Percentiles rank a stretch among this genome's conserved stretches.
Conservation (phyloP, 2,329 filamentous ascomycete species). For the Pseudogymnoascus sp. region DNA sequence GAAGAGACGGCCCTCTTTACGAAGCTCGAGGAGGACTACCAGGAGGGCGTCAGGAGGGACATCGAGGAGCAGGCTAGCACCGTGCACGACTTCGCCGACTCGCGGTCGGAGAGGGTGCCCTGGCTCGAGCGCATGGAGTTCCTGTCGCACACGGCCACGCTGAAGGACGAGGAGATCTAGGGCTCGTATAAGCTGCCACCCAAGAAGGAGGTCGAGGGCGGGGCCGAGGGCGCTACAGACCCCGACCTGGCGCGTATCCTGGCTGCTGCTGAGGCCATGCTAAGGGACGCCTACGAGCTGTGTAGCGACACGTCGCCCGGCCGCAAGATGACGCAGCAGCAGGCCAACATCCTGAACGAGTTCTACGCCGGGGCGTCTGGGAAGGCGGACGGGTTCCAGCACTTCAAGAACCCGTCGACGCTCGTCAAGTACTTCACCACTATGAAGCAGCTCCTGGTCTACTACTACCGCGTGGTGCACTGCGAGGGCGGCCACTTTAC, state of each 20-base stretch:
- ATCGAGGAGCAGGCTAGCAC: conserved; percentile 13
- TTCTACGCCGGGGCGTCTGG: conserved; percentile 12
- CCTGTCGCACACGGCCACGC: neutral
- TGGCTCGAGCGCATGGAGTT: conserved; percentile 15
- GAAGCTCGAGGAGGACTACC: conserved; percentile 13
- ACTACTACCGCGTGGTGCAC: conserved; percentile 14
- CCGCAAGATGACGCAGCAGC: conserved; percentile 16
- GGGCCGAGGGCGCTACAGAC: conserved; percentile 7
- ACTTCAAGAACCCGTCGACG: conserved; percentile 14
- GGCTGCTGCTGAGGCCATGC: conserved; percentile 11
- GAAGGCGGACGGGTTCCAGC: conserved; percentile 11
- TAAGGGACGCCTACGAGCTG: conserved; percentile 15
- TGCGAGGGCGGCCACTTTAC: neutral
- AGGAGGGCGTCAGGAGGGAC: conserved; percentile 9
- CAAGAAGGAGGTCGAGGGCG: conserved; percentile 13
- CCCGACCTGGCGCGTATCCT: conserved; percentile 13
- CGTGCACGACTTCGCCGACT: conserved; percentile 13
- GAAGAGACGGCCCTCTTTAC: conserved; percentile 13
- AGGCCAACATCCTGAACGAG: conserved; percentile 15
- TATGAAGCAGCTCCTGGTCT: conserved; percentile 16
- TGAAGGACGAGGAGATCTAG: conserved; percentile 15
- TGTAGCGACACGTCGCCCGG: conserved; percentile 13
- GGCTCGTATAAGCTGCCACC: conserved; percentile 14
- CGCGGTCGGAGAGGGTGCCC: conserved; percentile 10
- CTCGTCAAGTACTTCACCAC: conserved; percentile 16